Base-by-base conservation (phyloP, 352 stramenopile species). In the Phytophthora capsici region DNA sequence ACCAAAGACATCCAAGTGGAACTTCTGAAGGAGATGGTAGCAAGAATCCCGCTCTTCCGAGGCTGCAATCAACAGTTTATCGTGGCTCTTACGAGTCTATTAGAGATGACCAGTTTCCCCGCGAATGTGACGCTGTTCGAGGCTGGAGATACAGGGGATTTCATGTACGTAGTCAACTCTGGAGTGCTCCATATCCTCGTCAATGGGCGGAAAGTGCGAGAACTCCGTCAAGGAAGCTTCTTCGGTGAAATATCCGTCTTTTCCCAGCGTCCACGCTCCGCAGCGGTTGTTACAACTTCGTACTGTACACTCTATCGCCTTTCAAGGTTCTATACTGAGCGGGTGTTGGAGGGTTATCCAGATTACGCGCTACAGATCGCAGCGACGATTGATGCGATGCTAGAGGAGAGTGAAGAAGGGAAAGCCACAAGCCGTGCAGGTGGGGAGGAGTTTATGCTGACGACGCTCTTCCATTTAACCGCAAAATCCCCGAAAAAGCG, bases 171-270 rank as follows among this genome's bases (percentile, higher is more conserved):
- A 23, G 84, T 93, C 20, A 86, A 85, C 26, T 88, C 81, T 0
- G 84, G 81, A 0, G 64, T 87, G 1, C 59, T 92, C 2, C 69
- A 85, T 30, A 88, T 92, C 50, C 38, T 89, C 8, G 83, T 90
- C 10, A 74, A 78, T 49, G 79, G 69, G 0, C 57, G 74, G 13
- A 88, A 87, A 40, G 78, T 92, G 3, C 77, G 84, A n/a, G 84
- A 92, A 50, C 65, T 92, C 19, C 62, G 75, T 3, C 81, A 84
- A 25, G 84, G 80, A 8, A 85, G 71, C 20, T 90, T 92, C 54
- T 90, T 92, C 55, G 81, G 84, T 1, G 84, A 92, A 45, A 69
- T 92, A 9, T 90, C 84, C 0, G 79, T 90, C 8, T 92, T 92
- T 43, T 88, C 84, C 0, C 77, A 85, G 46, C 77, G 78, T 1